These are phyloP conservation scores for Alternaria atra DNA, from an alignment of 2,329 filamentous ascomycete species.

Conservation along the genomic window DNA sequence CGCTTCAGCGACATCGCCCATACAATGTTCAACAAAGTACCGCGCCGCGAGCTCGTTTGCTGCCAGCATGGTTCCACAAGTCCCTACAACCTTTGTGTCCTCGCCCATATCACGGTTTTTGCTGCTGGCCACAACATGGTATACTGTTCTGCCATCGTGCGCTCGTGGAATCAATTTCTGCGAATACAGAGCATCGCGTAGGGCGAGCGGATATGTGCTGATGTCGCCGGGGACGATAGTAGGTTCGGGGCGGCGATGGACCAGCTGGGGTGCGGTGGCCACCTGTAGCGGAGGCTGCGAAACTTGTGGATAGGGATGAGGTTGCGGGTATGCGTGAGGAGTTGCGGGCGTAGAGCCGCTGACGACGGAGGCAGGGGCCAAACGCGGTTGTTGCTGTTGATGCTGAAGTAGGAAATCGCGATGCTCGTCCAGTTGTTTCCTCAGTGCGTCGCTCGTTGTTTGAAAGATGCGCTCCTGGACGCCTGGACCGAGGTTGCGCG, in stretches of 20 bases:
- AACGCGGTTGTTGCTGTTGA: constrained; percentile 19
- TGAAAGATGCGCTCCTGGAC: constrained; percentile 33
- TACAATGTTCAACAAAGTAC: constrained; percentile 13
- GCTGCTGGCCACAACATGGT: constrained; percentile 6
- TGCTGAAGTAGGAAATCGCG: constrained; percentile 28
- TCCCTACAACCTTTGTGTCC: constrained; percentile 1
- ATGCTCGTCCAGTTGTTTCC: constrained; percentile 31
- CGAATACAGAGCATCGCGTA: constrained; percentile 18
- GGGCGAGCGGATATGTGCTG: constrained; percentile 21
- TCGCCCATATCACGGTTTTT: constrained; percentile 2
- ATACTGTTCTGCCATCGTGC: constrained; percentile 5
- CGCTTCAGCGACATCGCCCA: constrained; percentile 1
- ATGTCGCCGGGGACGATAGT: constrained; percentile 14
- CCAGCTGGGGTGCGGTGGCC: constrained; percentile 14
- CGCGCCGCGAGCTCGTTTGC: constrained; percentile 15
- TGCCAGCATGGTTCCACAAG: constrained; percentile 4
- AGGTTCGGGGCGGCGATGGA: constrained; percentile 2
- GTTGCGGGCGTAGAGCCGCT: constrained; percentile 5
- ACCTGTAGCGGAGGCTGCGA: constrained; percentile 20
- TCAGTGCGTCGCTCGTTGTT: constrained; percentile 29
- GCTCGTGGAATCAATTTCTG: constrained; percentile 7
- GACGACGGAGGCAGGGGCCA: constrained; percentile 17
- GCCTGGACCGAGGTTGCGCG: constrained; percentile 33
- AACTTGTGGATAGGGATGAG: constrained; percentile 1
- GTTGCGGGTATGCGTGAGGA: constrained; percentile 3